Conservation (phyloP, 192 early-diverging fungal species). For the Backusella mclennaniae region DNA sequence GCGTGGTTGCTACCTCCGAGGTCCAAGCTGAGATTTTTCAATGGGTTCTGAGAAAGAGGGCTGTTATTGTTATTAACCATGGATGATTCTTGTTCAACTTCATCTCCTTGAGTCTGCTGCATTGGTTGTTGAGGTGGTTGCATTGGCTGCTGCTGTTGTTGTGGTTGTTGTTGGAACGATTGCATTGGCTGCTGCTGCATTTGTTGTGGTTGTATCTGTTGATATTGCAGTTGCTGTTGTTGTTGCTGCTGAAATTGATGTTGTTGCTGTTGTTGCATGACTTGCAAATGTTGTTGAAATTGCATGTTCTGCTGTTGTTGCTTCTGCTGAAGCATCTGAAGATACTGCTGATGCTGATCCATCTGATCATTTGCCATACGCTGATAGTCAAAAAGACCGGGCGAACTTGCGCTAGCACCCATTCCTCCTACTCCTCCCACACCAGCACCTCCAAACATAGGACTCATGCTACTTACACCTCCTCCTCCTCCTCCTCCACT, state of each 20-base stretch:
- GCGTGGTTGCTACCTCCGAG: conserved; percentile 14
- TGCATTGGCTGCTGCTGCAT: conserved; percentile 4
- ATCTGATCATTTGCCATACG: conserved; percentile 26
- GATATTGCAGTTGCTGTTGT: not conserved
- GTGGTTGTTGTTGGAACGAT: not conserved
- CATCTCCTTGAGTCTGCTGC: not conserved
- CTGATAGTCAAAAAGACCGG: conserved; percentile 24
- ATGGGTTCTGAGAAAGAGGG: not conserved
- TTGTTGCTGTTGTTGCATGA: conserved; percentile 22
- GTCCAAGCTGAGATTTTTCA: conserved; percentile 4
- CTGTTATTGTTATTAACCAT: not conserved
- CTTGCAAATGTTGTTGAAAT: conserved; percentile 26
- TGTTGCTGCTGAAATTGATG: conserved; percentile 9
- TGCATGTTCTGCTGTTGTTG: conserved; percentile 33
- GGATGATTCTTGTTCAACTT: not conserved
- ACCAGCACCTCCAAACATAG: not conserved
- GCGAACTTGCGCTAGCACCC: conserved; percentile 5
- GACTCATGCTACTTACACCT: not conserved
- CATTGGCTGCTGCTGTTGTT: not conserved
- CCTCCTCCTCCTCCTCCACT: not conserved
- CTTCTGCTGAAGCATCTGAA: conserved; percentile 38
- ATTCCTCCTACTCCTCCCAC: conserved; percentile 10
- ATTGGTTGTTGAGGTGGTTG: not conserved
- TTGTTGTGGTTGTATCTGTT: not conserved
- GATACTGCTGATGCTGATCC: conserved; percentile 39